Conservation (phyloP, 164 flowering plant genomes). For the Akebia trifoliata region DNA sequence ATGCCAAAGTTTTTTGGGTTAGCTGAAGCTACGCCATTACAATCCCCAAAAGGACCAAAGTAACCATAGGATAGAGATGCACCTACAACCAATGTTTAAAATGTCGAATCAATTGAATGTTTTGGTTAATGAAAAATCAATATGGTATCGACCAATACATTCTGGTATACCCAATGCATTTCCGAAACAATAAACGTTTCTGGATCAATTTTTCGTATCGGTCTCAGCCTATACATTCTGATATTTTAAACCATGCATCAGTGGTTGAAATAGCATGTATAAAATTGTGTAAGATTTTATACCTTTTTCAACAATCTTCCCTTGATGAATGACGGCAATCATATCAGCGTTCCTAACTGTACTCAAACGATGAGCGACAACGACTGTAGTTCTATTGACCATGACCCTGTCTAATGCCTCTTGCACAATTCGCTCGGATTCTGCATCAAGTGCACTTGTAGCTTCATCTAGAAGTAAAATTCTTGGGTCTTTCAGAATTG, state of each 20-base stretch:
- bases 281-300: not conserved
- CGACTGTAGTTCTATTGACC: conserved; percentile 52
- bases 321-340: conserved; percentile 60
- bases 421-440: conserved; percentile 57
- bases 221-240: no score
- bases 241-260: no score
- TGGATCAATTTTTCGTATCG: no score
- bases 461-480: conserved; percentile 67
- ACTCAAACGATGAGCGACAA: conserved; percentile 62
- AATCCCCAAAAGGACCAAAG: not conserved
- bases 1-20: no score
- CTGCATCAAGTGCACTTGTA: conserved; percentile 71
- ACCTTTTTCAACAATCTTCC: conserved; percentile 68
- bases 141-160: no score
- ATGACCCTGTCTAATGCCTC: conserved; percentile 61
- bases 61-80: not conserved
- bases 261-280: not conserved
- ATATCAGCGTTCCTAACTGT: conserved; percentile 58
- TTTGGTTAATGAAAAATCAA: no score
- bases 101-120: no score
- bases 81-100: no score
- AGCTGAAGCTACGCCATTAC: not conserved
- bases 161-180: no score
- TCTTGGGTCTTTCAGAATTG: conserved; percentile 37
- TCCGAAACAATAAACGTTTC: no score